These are phyloP conservation scores for Hsuehochloa calcarea DNA, from an alignment of 176 grass and related monocot species.

Conservation along the genomic window DNA sequence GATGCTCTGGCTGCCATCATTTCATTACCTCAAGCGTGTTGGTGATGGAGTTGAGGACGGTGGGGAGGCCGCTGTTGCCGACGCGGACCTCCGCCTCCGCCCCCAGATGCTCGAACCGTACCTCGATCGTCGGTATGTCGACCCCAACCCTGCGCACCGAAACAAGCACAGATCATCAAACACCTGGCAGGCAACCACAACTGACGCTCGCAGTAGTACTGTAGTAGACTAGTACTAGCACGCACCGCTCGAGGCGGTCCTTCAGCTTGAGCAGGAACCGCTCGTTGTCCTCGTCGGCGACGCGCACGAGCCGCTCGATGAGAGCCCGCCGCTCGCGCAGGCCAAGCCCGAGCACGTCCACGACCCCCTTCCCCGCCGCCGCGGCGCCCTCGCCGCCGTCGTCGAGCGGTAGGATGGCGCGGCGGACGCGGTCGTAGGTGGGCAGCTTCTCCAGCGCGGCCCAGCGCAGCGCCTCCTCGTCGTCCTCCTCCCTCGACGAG, in stretches of 20 bases:
- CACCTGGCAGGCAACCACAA: not conserved
- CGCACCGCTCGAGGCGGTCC: conserved; percentile 70
- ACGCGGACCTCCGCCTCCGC: conserved; percentile 66
- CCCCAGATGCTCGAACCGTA: conserved; percentile 69
- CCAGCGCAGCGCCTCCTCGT: conserved; percentile 90
- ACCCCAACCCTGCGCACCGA: conserved; percentile 69
- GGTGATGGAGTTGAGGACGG: conserved; percentile 68
- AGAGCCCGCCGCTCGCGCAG: conserved; percentile 44
- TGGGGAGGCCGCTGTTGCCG: conserved; percentile 84
- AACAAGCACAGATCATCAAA: conserved; percentile 26
- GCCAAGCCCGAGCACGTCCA: conserved; percentile 58
- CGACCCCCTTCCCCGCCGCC: conserved; percentile 27
- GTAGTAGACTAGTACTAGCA: not conserved
- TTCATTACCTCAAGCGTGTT: conserved; percentile 70
- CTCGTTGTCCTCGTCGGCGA: conserved; percentile 90
- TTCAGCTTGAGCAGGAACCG: conserved; percentile 85
- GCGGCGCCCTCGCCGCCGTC: not conserved
- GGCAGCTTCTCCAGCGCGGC: conserved; percentile 86
- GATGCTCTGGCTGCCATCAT: not conserved
- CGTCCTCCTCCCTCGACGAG: conserved; percentile 78
- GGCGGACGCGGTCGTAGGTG: conserved; percentile 72
- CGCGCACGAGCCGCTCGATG: conserved; percentile 65
- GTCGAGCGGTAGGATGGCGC: conserved; percentile 48
- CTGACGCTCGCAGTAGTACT: not conserved
- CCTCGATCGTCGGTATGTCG: conserved; percentile 81